These are phyloP conservation scores for Vitis rupestris DNA, from an alignment of 164 flowering plant genomes.

Conservation along the genomic window DNA sequence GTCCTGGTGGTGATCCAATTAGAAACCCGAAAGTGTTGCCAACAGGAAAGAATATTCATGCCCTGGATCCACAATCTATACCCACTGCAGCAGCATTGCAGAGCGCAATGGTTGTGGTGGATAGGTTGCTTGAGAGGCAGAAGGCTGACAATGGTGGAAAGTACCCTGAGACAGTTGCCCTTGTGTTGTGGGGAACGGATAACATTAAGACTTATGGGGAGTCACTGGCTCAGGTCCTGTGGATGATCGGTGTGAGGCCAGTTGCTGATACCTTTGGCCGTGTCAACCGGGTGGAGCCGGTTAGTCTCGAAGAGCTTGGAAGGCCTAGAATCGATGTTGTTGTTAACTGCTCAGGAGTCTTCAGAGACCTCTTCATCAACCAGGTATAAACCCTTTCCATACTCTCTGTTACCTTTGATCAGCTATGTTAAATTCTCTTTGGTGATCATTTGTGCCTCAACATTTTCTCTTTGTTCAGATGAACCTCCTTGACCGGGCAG, in stretches of 20 bases:
- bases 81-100: conserved; percentile 97
- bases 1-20: conserved; percentile 99
- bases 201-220: conserved; percentile 98
- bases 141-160: conserved; percentile 93
- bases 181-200: conserved; percentile 98
- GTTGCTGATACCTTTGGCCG: conserved; percentile 89
- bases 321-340: conserved; percentile 98
- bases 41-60: conserved; percentile 99
- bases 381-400: conserved; percentile 55
- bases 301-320: conserved; percentile 96
- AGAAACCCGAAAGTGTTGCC: conserved; percentile 98
- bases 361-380: conserved; percentile 97
- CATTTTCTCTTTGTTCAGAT: conserved; percentile 43
- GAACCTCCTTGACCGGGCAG: conserved; percentile 96
- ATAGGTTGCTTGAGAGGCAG: conserved; percentile 90
- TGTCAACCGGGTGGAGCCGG: conserved; percentile 85
- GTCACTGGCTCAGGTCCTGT: conserved; percentile 89
- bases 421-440: not conserved
- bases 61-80: conserved; percentile 93
- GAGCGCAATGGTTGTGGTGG: conserved; percentile 92
- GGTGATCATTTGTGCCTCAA: not conserved
- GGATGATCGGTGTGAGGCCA: conserved; percentile 96
- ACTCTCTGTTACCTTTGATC: not conserved
- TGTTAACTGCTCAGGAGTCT: conserved; percentile 98
- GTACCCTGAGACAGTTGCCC: conserved; percentile 95